Evolutionary conservation across 2,329 filamentous ascomycete species (phyloP).

Genomic region (Hymenotorrendiella dingleyae): DNA sequence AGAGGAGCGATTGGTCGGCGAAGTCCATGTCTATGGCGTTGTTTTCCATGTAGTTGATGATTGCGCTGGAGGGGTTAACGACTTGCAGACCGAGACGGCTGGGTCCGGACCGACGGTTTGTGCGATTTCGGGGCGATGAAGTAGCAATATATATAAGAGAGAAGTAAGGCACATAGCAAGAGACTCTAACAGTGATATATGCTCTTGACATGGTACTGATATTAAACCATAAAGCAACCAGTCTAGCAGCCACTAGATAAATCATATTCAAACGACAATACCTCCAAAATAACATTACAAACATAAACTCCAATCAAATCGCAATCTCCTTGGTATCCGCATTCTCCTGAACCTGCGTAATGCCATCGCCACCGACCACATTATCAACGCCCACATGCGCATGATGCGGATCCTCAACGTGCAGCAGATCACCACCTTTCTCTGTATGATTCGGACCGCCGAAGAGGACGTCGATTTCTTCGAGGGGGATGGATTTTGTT

Average conservation of each 20-base stretch:
- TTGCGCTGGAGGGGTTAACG: constrained; percentile 44
- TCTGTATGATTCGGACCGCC: constrained; percentile 30
- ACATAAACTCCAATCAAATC: no score
- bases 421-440: constrained; percentile 26
- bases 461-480: constrained; percentile 52
- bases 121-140: constrained; percentile 40
- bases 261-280: no score
- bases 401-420: constrained; percentile 19
- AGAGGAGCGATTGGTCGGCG: constrained; percentile 53
- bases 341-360: no score
- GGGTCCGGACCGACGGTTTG: constrained; percentile 44
- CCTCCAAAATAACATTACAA: no score
- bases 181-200: no score
- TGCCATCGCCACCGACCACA: no score
- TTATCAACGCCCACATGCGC: constrained; percentile 11
- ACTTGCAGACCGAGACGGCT: constrained; percentile 54
- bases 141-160: no score
- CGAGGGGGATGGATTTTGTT: constrained; percentile 47
- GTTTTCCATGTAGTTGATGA: constrained; percentile 44
- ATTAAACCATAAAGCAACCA: no score
- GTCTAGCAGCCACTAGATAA: no score
- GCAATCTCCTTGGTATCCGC: no score
- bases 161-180: no score
- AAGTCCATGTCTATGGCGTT: constrained; percentile 47
- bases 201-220: no score